Evolutionary conservation across 1,284 basidiomycete species (phyloP).

Genomic region (Wallemia mellicola): DNA sequence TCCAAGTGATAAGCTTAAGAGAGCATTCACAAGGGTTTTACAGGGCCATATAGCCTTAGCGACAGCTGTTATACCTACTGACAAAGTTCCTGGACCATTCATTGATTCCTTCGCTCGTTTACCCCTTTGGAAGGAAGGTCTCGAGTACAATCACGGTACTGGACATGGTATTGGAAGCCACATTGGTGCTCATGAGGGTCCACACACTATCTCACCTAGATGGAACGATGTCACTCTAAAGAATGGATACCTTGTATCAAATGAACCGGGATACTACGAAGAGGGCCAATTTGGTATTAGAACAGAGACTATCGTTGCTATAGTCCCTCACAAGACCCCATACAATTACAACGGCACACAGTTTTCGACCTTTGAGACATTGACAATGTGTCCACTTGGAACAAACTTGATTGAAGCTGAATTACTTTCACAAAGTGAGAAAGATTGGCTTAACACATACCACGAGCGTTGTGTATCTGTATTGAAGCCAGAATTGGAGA

Average conservation of each 20-base stretch:
- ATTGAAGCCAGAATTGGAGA: conserved; percentile 35
- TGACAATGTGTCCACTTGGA: conserved; percentile 62
- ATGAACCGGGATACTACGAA: conserved; percentile 81
- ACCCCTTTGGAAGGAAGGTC: conserved; percentile 67
- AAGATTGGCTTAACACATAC: conserved; percentile 56
- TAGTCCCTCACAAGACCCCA: conserved; percentile 35
- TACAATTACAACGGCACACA: conserved; percentile 63
- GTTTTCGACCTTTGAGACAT: conserved; percentile 49
- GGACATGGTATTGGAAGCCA: conserved; percentile 66
- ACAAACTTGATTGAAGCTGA: conserved; percentile 41
- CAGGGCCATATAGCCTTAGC: conserved; percentile 74
- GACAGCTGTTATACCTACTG: conserved; percentile 50
- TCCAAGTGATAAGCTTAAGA: conserved; percentile 49
- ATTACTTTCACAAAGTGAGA: conserved; percentile 36
- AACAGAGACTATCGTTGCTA: conserved; percentile 63
- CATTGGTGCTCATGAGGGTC: conserved; percentile 79
- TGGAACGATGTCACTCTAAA: conserved; percentile 32
- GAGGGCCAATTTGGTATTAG: conserved; percentile 79
- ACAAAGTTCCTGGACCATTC: conserved; percentile 36
- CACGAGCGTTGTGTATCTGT: conserved; percentile 49
- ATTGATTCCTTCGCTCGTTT: conserved; percentile 62
- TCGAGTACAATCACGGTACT: conserved; percentile 23
- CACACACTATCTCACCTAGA: conserved; percentile 56
- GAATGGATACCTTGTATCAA: conserved; percentile 63
- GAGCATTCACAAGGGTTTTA: conserved; percentile 76